Percentiles rank a stretch among this genome's conserved stretches.
phyloP scores from a whole-genome alignment of 2,329 filamentous ascomycete species.

The Phaeosphaeria sp. region DNA sequence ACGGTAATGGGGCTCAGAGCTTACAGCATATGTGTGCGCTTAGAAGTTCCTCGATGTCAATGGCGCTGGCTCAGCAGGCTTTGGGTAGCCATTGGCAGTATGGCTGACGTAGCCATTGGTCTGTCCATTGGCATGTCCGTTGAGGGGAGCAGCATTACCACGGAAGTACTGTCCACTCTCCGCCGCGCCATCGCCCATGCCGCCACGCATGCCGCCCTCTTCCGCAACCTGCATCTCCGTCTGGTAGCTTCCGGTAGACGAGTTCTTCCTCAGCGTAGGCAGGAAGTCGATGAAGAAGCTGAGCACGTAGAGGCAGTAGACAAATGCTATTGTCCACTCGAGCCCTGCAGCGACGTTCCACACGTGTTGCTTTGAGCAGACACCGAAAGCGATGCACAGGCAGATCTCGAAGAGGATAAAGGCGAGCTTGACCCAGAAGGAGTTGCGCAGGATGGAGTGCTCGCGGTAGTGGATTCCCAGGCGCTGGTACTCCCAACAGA shows the following conservation, averaged over 20 bases:
- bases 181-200: conserved; percentile 31
- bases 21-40: neutral
- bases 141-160: conserved; percentile 22
- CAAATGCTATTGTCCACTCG: conserved; percentile 80
- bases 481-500: conserved; percentile 88
- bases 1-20: too few species aligned
- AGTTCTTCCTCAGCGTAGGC: conserved; percentile 72
- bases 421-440: conserved; percentile 85
- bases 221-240: conserved; percentile 45
- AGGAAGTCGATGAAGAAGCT: conserved; percentile 88
- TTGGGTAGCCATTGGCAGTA: conserved; percentile 23
- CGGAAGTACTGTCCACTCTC: conserved; percentile 37
- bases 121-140: conserved; percentile 16
- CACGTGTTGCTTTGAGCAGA: conserved; percentile 56
- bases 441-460: conserved; percentile 74
- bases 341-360: conserved; percentile 77
- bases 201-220: conserved; percentile 16
- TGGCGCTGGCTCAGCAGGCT: conserved; percentile 25
- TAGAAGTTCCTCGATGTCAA: conserved; percentile 40
- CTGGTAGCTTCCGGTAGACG: conserved; percentile 46
- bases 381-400: conserved; percentile 76
- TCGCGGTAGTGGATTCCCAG: conserved; percentile 81
- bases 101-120: conserved; percentile 25
- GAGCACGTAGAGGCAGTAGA: conserved; percentile 88
- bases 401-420: conserved; percentile 83